Base-by-base conservation (phyloP, 1,139 yeast species). In the Candida neerlandica region DNA sequence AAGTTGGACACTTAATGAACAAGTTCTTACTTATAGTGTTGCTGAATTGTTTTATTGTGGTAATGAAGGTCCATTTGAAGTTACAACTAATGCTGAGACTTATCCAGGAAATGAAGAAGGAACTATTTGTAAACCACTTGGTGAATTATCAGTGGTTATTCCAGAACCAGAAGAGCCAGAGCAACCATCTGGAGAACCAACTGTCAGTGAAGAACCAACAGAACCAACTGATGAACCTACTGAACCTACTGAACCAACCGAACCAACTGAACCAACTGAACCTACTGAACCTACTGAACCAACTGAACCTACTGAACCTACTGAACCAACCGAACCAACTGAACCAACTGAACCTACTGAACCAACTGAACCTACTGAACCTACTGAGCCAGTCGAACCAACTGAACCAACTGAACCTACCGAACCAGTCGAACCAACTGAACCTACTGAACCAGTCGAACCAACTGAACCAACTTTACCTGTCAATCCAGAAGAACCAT, bases 131-230 rank as follows among this genome's bases (percentile, higher is more conserved):
- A 9, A 7, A 14, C 23, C 10, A 16, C 10, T 34, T 7, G 39
- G 21, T 16, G 12, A 7, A 34, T 15, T 34, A 6, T 21, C 6
- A 6, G 23, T 21, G n/a, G n/a, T n/a, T n/a, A n/a, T n/a, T n/a
- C n/a, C 19, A 30, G 40, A 35, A 5, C 32, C 39, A 1, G 41
- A 19, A 26, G 52, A n/a, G n/a, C n/a, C n/a, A n/a, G n/a, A n/a
- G n/a, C n/a, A 43, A 39, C 43, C 50, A 39, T 34, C 45, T 40
- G 47, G 10, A 5, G 46, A 33, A n/a, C 32, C 44, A 32, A 16
- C 15, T 12, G 39, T 21, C 6, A 4, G 4, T 32, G 39, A 35
- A 18, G 39, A 40, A 4, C 32, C 27, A 27, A 7, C 6, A 12
- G 35, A 33, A 33, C 18, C 18, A 21, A 11, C 39, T 19, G 45